phyloP scores from a whole-genome alignment of 2,329 filamentous ascomycete genomes.

The Penicillium sclerotigenum region DNA sequence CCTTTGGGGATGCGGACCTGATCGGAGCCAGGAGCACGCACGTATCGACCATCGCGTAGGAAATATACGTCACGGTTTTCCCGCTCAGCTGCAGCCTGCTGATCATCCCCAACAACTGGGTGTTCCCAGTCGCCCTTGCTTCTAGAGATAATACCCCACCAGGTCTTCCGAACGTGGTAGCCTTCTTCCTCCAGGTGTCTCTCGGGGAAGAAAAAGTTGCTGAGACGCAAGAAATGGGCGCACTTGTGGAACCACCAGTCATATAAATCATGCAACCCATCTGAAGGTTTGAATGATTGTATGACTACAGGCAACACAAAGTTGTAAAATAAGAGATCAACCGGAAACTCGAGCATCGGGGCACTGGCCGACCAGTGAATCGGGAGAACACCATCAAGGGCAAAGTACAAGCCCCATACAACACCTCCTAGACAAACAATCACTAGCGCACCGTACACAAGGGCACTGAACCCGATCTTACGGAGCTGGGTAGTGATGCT shows the following conservation, averaged over 20 bases:
- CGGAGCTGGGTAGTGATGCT: conserved; percentile 88
- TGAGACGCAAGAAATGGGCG: conserved; percentile 73
- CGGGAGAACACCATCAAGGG: conserved; percentile 70
- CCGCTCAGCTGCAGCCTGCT: conserved; percentile 40
- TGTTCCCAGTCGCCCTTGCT: conserved; percentile 39
- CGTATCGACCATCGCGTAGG: conserved; percentile 72
- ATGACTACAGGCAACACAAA: conserved; percentile 88
- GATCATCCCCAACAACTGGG: conserved; percentile 35
- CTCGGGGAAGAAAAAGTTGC: conserved; percentile 90
- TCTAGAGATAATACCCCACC: conserved; percentile 44
- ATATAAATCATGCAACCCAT: conserved; percentile 80
- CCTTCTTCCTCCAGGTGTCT: conserved; percentile 79
- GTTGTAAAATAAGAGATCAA: conserved; percentile 94
- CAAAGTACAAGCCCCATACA: conserved; percentile 79
- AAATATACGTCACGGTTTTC: conserved; percentile 49
- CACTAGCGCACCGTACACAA: conserved; percentile 91
- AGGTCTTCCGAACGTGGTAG: conserved; percentile 58
- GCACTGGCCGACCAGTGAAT: conserved; percentile 93
- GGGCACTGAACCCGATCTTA: conserved; percentile 92
- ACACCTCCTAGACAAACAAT: conserved; percentile 92
- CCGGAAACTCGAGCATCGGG: conserved; percentile 87
- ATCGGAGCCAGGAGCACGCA: conserved; percentile 89
- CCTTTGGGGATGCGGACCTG: conserved; percentile 92
- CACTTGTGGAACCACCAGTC: conserved; percentile 94
- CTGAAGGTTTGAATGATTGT: conserved; percentile 77